These are phyloP conservation scores for Leucocoprinus birnbaumii DNA, from an alignment of 768 basidiomycete species.

Conservation along the genomic window DNA sequence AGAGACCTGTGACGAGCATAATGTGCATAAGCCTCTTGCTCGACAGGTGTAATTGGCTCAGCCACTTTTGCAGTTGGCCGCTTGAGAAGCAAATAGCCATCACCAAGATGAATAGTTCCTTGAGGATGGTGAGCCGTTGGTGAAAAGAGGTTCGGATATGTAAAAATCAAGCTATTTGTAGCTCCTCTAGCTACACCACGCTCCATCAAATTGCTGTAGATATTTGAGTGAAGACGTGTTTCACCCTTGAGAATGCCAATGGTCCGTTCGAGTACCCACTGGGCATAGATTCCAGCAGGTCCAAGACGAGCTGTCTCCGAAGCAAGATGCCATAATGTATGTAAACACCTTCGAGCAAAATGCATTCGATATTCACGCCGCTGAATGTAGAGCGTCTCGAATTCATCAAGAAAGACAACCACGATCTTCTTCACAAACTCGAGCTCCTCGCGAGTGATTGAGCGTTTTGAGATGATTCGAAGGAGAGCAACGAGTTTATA, in stretches of 20 bases:
- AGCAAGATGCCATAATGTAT: conserved; percentile 28
- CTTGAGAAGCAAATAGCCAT: conserved; percentile 17
- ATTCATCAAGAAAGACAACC: conserved; percentile 3
- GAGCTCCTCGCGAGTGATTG: neutral
- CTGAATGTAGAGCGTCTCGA: neutral
- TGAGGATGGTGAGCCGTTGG: neutral
- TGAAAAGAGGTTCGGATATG: conserved; percentile 11
- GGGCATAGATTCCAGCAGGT: conserved; percentile 18
- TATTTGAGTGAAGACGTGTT: conserved; percentile 24
- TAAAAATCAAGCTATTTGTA: conserved; percentile 14
- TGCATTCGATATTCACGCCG: neutral
- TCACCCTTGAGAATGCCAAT: conserved; percentile 28
- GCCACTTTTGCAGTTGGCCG: neutral
- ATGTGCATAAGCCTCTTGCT: no score
- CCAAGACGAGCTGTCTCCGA: conserved; percentile 25
- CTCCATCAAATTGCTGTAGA: conserved; percentile 23
- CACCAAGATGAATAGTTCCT: conserved; percentile 1
- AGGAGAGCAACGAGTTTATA: conserved; percentile 27
- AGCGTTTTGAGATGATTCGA: conserved; percentile 15
- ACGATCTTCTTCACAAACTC: neutral
- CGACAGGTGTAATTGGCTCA: neutral
- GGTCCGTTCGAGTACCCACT: conserved; percentile 29
- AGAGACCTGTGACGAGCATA: no score
- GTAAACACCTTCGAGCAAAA: conserved; percentile 26
- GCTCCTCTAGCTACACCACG: conserved; percentile 20